Evolutionary conservation across 2,329 filamentous ascomycete genomes (phyloP), one percentile per base, ranked within the genome.

Genomic region (Cladosporium sp.): DNA sequence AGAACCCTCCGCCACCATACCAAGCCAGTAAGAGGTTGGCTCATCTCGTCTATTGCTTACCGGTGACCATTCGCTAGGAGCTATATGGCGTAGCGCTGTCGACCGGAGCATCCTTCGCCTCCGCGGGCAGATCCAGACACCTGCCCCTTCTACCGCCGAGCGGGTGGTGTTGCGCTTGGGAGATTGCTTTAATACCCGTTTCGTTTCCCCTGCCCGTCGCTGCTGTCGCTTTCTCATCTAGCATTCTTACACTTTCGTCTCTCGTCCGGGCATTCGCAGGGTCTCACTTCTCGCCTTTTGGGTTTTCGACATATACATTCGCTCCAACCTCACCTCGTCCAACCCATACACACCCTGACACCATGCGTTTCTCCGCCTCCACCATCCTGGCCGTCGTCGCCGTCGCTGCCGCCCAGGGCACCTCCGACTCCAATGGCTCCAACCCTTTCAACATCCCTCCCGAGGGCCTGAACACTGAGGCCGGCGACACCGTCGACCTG

Each of bases 381-480:
- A 46, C 74, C 45, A 58, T 75, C 56, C 56, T 76, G 55, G 71
- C 74, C 58, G 65, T 73, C 56, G 61, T 77, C 56, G 72, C 74
- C 53, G 71, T 73, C 48, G 75, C 73, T 34, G 61, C 67, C 43
- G 60, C 68, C 56, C 59, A 69, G 57, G 33, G 60, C 60, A 28
- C 22, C 22, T n/a, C 16, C 3, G 42, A 49, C 5, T 54, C 49
- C 40, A 54, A 52, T 38, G 42, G 52, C 45, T 58, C 52, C 45
- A 80, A 80, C 63, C 63, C 74, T 46, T 79, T 80, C 72, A 75
- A 69, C 52, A 66, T 73, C 54, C 74, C 76, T 14, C 37, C 43
- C 3, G 63, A 59, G 13, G 73, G 74, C 42, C 73, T 75, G 55
- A 54, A 63, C 22, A 74, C 77, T 61, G 70, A 65, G 11, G 74